These are phyloP conservation scores for Chlorociboria aeruginascens DNA, from an alignment of 495 filamentous ascomycete genomes.

Conservation along the genomic window DNA sequence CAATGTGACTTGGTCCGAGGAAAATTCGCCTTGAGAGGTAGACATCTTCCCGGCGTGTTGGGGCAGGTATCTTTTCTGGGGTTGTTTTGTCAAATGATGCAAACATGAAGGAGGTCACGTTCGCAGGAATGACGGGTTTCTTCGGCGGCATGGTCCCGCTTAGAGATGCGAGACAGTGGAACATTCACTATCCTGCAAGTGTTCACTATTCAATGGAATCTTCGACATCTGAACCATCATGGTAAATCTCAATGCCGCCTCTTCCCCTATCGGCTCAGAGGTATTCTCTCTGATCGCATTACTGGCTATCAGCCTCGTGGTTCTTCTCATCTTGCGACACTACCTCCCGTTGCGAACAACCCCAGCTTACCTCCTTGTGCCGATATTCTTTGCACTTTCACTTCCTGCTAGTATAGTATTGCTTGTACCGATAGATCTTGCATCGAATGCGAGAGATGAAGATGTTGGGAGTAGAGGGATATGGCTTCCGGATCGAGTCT, in stretches of 20 bases:
- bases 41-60: neutral
- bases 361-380: slow-evolving; percentile 79
- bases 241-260: slow-evolving; percentile 21
- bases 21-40: slow-evolving; percentile 1
- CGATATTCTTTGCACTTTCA: slow-evolving; percentile 85
- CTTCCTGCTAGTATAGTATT: slow-evolving; percentile 90
- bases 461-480: slow-evolving; percentile 49
- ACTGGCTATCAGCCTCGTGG: slow-evolving; percentile 56
- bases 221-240: slow-evolving; percentile 5
- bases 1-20: slow-evolving; percentile 8
- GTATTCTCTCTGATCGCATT: slow-evolving; percentile 64
- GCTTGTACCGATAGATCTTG: slow-evolving; percentile 90
- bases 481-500: slow-evolving; percentile 50
- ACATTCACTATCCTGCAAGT: no score
- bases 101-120: no score
- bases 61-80: neutral
- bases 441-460: slow-evolving; percentile 64
- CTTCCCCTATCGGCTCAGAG: slow-evolving; percentile 48
- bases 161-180: neutral
- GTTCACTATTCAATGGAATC: slow-evolving; percentile 2
- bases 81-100: slow-evolving; percentile 1
- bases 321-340: slow-evolving; percentile 72
- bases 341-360: slow-evolving; percentile 86
- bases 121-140: neutral
- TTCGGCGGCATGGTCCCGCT: neutral